Evolutionary conservation across 2,329 filamentous ascomycete species (phyloP).

Genomic region (Curvularia verruculosa): DNA sequence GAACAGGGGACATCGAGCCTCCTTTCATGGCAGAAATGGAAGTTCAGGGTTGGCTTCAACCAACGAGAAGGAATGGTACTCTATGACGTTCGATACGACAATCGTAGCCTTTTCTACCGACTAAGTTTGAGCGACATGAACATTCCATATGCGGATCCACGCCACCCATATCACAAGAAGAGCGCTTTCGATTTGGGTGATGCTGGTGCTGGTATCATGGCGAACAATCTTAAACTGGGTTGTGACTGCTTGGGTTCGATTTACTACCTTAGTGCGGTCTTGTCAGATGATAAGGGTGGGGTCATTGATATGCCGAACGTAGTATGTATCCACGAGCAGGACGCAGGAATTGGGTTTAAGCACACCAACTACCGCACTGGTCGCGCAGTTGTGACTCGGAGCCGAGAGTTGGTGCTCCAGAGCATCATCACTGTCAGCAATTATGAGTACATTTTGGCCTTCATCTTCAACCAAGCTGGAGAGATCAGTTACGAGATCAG

Average conservation of each 20-base stretch:
- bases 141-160: conserved; percentile 67
- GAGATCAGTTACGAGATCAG: conserved; percentile 71
- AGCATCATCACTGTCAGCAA: conserved; percentile 74
- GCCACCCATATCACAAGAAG: conserved; percentile 69
- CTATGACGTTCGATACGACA: conserved; percentile 69
- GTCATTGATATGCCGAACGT: conserved; percentile 67
- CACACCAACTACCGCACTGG: conserved; percentile 74
- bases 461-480: conserved; percentile 73
- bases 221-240: conserved; percentile 71
- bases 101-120: conserved; percentile 70
- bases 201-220: conserved; percentile 68
- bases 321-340: conserved; percentile 73
- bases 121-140: conserved; percentile 72
- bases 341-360: conserved; percentile 72
- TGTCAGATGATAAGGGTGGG: conserved; percentile 65
- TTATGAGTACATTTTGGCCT: conserved; percentile 76
- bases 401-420: conserved; percentile 70
- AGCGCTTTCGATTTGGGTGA: conserved; percentile 73
- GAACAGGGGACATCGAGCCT: conserved; percentile 60
- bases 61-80: conserved; percentile 72
- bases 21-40: conserved; percentile 73
- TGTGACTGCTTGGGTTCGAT: conserved; percentile 75
- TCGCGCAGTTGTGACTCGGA: conserved; percentile 66
- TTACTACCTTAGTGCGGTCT: conserved; percentile 66
- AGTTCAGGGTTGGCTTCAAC: conserved; percentile 72